Evolutionary conservation across 305 asterid genomes (phyloP).

Genomic region (Nicotiana rustica): DNA sequence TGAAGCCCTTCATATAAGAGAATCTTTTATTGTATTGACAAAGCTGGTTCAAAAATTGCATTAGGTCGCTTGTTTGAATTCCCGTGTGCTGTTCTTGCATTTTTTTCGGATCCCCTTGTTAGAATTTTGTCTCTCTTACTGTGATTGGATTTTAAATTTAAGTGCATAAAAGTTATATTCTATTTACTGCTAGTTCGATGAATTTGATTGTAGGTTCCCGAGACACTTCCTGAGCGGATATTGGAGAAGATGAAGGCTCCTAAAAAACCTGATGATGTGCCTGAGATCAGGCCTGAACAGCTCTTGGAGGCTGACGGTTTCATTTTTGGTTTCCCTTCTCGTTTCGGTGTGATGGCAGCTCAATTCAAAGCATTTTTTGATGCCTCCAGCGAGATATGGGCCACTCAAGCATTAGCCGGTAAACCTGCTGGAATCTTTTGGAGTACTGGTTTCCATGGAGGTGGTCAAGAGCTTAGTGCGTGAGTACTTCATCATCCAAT

Average conservation of each 20-base stretch:
- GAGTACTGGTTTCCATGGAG: conserved; percentile 99
- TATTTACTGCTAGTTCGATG: conserved; percentile 1
- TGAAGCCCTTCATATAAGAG: not conserved
- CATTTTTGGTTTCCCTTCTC: conserved; percentile 86
- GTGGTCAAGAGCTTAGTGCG: conserved; percentile 97
- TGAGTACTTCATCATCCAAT: conserved; percentile 40
- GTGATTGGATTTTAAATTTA: not conserved
- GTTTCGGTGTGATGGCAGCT: conserved; percentile 96
- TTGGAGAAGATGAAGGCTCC: conserved; percentile 92
- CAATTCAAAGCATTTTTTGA: conserved; percentile 89
- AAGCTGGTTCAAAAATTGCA: too few relatives aligned
- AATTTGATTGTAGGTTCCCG: conserved; percentile 68
- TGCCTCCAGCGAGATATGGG: conserved; percentile 72
- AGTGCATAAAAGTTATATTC: not conserved
- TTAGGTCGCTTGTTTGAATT: not conserved
- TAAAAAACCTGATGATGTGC: conserved; percentile 72
- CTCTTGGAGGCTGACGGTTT: conserved; percentile 86
- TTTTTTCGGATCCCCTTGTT: not conserved
- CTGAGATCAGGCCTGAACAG: too few relatives aligned
- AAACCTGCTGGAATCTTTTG: conserved; percentile 96
- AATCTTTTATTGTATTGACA: not conserved
- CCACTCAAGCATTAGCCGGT: conserved; percentile 89
- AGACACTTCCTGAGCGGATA: conserved; percentile 67
- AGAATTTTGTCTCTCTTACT: not conserved
- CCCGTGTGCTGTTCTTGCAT: not conserved